Base-by-base conservation (phyloP, 2,329 filamentous ascomycete genomes). In the Didymellaceae sp. region DNA sequence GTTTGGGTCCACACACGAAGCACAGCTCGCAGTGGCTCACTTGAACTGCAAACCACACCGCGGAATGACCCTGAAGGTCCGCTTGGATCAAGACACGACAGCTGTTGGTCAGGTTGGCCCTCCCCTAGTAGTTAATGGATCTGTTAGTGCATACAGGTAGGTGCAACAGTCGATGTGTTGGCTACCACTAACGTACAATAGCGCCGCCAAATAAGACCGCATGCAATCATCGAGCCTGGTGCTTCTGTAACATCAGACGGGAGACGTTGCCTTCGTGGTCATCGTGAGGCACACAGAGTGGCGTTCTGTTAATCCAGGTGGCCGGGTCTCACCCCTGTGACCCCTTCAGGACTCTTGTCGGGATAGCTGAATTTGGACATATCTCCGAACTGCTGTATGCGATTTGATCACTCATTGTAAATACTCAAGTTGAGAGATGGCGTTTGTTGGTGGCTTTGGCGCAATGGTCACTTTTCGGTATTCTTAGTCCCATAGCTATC, bases 61-160 rank as follows among this genome's bases (percentile, higher is more conserved):
- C 61, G 68, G 63, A 4, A 69, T 63, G 63, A 62, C 42, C 10
- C 49, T 74, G 33, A 63, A 55, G 16, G 70, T 70, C 16, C 70
- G 70, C 34, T 56, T 72, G 45, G 71, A 73, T 39, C 66, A 59
- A 6, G 67, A 74, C 9, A 58, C 64, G 6, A 73, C 70, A 2
- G 54, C 69, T 13, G 63, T 74, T 33, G 68, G 66, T 14, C 61
- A 63, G 21, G 48, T 65, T 28, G 61, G 59, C 28, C 70, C 69
- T 24, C 56, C 49, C 25, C 39, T 53, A 8, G 49, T 53, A 5
- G 49, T 53, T 13, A 53, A 53, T 40, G 49, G 49, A 31, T 53
- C 49, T 16, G 34, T 43, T 31, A 44, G 43, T 38, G 43, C 49
- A 40, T 53, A 47, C 6, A 47, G 30, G 49, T 53, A 25, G 33